A percentile compares a stretch with the other conserved stretches of the same genome.
Conservation (phyloP, 2,329 filamentous ascomycete species). For the Monilinia aucupariae region DNA sequence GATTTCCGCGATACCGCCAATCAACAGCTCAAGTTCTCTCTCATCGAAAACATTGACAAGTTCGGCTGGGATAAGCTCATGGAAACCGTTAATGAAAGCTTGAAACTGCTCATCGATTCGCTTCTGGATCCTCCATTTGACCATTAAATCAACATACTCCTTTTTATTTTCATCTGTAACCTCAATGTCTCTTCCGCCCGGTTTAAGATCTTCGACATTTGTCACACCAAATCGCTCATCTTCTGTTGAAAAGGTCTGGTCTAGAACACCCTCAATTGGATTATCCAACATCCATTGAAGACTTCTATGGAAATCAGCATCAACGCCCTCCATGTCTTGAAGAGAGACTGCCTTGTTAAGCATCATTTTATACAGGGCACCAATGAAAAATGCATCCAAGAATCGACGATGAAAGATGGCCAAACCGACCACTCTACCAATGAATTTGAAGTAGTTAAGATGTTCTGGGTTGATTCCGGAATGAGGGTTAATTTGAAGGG, state of each 20-base stretch:
- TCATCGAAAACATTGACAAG: conserved; percentile 98
- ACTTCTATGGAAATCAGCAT: conserved; percentile 95
- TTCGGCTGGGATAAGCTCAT: conserved; percentile 93
- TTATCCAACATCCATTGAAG: conserved; percentile 98
- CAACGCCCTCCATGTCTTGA: conserved; percentile 97
- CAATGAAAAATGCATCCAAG: conserved; percentile 98
- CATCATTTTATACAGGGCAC: conserved; percentile 99
- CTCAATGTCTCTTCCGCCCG: conserved; percentile 81
- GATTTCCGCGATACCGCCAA: conserved; percentile 99
- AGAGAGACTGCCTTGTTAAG: conserved; percentile 85
- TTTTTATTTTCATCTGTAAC: conserved; percentile 99
- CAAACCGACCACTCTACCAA: conserved; percentile 90
- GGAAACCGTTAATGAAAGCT: conserved; percentile 94
- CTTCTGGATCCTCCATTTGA: conserved; percentile 99
- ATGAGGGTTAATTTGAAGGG: conserved; percentile 97
- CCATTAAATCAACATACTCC: conserved; percentile 97
- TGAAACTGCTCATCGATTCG: conserved; percentile 98
- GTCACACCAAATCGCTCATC: conserved; percentile 96
- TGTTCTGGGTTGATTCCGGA: conserved; percentile 99
- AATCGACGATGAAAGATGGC: conserved; percentile 98
- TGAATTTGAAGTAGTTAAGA: conserved; percentile 99
- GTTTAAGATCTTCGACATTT: conserved; percentile 89
- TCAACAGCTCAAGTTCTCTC: conserved; percentile 90
- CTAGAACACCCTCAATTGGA: conserved; percentile 89
- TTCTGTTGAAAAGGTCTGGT: conserved; percentile 94